Percentiles rank a stretch among this genome's conserved stretches.
phyloP scores from a whole-genome alignment of 192 early-diverging fungal species.

The Haplosporangium gracile region DNA sequence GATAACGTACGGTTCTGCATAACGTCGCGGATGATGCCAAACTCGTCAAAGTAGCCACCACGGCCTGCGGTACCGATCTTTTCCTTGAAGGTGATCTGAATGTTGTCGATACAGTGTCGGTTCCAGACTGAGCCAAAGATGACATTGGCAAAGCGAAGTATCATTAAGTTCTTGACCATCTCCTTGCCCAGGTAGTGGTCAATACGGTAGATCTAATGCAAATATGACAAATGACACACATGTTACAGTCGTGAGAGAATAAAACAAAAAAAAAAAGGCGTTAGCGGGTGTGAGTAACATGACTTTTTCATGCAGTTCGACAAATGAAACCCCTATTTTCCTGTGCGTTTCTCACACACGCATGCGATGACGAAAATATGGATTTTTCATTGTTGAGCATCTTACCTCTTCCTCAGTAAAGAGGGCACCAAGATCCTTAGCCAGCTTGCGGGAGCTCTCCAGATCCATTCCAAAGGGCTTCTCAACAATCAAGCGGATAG shows the following conservation, averaged over 20 bases:
- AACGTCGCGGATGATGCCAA: conserved; percentile 98
- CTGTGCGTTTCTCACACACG: not conserved
- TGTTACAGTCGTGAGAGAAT: not conserved
- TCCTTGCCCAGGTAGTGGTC: conserved; percentile 99
- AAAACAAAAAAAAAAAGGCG: not conserved
- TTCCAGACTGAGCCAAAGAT: conserved; percentile 96
- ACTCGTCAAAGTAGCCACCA: conserved; percentile 99
- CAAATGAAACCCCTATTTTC: not conserved
- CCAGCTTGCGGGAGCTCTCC: conserved; percentile 84
- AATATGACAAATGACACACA: not conserved
- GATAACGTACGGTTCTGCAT: conserved; percentile 82
- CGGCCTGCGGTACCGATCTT: conserved; percentile 97
- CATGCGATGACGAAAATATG: not conserved
- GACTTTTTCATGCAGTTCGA: not conserved
- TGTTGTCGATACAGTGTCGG: conserved; percentile 86
- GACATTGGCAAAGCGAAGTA: conserved; percentile 93
- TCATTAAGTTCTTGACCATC: conserved; percentile 99
- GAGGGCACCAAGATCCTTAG: conserved; percentile 74
- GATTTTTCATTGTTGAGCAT: not conserved
- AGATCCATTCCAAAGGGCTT: conserved; percentile 99
- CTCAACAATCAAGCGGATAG: conserved; percentile 93
- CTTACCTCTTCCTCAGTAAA: conserved; percentile 92
- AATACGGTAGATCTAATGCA: conserved; percentile 89
- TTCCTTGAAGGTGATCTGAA: conserved; percentile 99
- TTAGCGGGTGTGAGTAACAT: conserved; percentile 6